Conservation (phyloP, 148 eudicot genomes). For the Agrostemma githago region DNA sequence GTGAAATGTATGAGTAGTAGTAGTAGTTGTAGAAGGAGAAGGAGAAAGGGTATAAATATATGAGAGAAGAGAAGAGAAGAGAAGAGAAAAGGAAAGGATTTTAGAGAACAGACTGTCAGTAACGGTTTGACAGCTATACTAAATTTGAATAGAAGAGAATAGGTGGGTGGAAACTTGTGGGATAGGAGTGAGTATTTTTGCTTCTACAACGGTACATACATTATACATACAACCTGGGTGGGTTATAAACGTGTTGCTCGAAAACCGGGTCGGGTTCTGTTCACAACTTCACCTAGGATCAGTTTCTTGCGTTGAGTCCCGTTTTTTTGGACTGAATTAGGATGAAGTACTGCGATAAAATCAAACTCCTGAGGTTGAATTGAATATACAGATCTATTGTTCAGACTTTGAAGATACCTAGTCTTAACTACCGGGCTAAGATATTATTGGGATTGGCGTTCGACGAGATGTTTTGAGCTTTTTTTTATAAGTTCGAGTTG, state of each 20-base stretch:
- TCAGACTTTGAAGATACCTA: no score
- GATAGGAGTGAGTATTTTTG: slow-evolving; percentile 22
- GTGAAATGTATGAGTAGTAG: not conserved
- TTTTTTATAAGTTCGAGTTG: no score
- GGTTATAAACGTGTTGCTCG: not conserved
- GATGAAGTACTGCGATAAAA: not conserved
- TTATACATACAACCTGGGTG: not conserved
- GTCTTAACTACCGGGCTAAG: no score
- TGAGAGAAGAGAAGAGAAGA: not conserved
- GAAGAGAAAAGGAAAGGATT: no score
- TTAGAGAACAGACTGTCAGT: slow-evolving; percentile 74
- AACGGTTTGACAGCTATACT: slow-evolving; percentile 50
- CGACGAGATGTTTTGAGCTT: no score
- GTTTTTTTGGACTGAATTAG: no score
- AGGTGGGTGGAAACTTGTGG: slow-evolving; percentile 23
- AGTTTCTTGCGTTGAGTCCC: not conserved
- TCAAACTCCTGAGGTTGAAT: no score
- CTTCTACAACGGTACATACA: slow-evolving; percentile 3
- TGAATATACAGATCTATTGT: no score
- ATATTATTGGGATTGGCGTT: no score
- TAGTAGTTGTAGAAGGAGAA: not conserved
- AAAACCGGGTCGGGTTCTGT: no score
- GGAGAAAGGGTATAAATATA: not conserved
- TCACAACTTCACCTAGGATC: no score
- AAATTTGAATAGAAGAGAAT: no score